These are phyloP conservation scores for Exophiala aquamarina DNA, from an alignment of 2,329 filamentous ascomycete genomes.

Conservation along the genomic window DNA sequence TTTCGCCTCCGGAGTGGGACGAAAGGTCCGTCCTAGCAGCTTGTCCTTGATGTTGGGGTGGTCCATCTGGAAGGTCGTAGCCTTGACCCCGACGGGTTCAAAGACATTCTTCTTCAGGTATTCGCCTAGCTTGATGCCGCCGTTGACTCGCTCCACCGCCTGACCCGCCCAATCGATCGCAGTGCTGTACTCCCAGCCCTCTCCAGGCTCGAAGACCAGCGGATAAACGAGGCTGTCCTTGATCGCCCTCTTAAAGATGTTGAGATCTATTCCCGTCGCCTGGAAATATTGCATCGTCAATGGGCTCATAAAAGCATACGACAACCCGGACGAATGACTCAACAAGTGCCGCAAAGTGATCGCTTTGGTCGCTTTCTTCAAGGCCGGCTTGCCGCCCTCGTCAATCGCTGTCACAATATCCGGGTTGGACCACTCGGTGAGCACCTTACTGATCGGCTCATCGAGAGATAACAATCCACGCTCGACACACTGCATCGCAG, in stretches of 20 bases:
- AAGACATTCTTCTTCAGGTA: slow-evolving; percentile 47
- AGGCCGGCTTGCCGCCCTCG: slow-evolving; percentile 29
- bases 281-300: neutral
- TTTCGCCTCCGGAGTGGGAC: slow-evolving; percentile 35
- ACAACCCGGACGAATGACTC: slow-evolving; percentile 7
- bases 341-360: slow-evolving; percentile 18
- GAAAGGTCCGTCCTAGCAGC: slow-evolving; percentile 40
- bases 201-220: slow-evolving; percentile 52
- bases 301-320: slow-evolving; percentile 3
- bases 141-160: slow-evolving; percentile 50
- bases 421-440: slow-evolving; percentile 50
- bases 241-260: neutral
- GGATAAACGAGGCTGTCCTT: slow-evolving; percentile 30
- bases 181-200: slow-evolving; percentile 50
- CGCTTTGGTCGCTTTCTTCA: slow-evolving; percentile 24
- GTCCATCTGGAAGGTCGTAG: slow-evolving; percentile 41
- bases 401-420: slow-evolving; percentile 49
- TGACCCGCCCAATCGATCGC: slow-evolving; percentile 55
- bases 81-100: slow-evolving; percentile 43
- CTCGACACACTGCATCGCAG: slow-evolving; percentile 47
- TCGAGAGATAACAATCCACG: slow-evolving; percentile 48
- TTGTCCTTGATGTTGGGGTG: slow-evolving; percentile 36
- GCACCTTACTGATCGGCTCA: slow-evolving; percentile 44
- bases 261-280: neutral
- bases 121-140: slow-evolving; percentile 39